A percentile compares a stretch with the other conserved stretches of the same genome.
These are phyloP conservation scores for Vanilla planifolia DNA, from an alignment of 106 monocot genomes.

Conservation along the genomic window DNA sequence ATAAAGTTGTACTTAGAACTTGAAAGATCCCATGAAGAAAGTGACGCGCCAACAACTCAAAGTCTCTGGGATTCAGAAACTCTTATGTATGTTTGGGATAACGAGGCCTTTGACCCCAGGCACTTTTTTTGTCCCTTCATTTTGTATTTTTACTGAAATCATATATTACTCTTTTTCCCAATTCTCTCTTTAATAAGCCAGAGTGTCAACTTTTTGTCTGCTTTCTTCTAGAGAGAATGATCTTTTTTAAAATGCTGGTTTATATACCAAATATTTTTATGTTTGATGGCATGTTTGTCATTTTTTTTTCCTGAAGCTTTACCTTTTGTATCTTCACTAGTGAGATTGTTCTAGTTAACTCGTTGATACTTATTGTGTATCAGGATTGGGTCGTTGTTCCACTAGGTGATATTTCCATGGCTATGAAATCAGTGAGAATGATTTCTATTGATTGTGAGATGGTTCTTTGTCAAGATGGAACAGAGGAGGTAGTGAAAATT, in stretches of 20 bases:
- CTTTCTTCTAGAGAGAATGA: not conserved
- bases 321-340: no score
- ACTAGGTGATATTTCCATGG: slow-evolving; percentile 32
- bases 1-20: no score
- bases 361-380: not conserved
- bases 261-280: not conserved
- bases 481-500: slow-evolving; percentile 63
- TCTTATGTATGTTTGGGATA: no score
- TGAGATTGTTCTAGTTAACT: not conserved
- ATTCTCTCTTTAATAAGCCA: not conserved
- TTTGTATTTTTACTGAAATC: no score
- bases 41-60: no score
- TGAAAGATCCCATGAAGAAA: no score
- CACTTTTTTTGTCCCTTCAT: no score
- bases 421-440: slow-evolving; percentile 35
- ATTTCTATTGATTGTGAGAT: slow-evolving; percentile 81
- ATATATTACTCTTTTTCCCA: no score
- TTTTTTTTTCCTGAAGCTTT: not conserved
- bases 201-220: not conserved
- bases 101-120: no score
- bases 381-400: slow-evolving; percentile 62
- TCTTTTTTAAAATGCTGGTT: not conserved
- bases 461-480: slow-evolving; percentile 77
- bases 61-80: no score
- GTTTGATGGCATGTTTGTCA: not conserved